Conservation (phyloP, 305 asterid genomes). For the Solanum chacoense region DNA sequence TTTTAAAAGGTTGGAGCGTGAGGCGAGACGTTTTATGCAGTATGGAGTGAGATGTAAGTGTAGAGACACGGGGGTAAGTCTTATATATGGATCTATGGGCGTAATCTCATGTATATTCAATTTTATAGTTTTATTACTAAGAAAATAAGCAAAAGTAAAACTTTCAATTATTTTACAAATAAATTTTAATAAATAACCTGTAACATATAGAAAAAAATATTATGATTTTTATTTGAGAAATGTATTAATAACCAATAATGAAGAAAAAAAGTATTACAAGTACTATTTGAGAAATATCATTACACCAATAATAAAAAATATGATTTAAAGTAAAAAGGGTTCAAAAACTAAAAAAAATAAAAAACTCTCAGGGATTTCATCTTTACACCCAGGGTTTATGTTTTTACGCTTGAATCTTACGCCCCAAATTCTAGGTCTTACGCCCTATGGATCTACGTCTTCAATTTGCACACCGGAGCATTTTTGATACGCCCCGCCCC, state of each 20-base stretch:
- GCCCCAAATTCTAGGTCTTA: not conserved
- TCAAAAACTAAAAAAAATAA: too few relatives aligned
- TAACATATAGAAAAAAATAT: not conserved
- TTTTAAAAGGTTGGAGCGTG: not conserved
- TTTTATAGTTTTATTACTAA: too few relatives aligned
- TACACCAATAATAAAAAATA: not conserved
- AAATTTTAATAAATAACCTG: not conserved
- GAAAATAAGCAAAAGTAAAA: not conserved
- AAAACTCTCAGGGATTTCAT: too few relatives aligned
- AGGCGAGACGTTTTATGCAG: not conserved
- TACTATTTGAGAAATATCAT: too few relatives aligned
- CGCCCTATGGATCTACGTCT: not conserved
- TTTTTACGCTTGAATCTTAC: not conserved
- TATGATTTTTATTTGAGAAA: not conserved
- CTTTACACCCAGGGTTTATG: too few relatives aligned
- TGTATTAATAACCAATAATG: too few relatives aligned
- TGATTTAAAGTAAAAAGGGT: not conserved
- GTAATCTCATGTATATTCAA: too few relatives aligned
- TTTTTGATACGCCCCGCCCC: fast-evolving
- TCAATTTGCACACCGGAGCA: not conserved
- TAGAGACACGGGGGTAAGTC: not conserved
- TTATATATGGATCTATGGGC: too few relatives aligned
- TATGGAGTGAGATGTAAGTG: too few relatives aligned
- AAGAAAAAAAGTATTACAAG: too few relatives aligned
- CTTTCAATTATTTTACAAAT: not conserved